phyloP scores from a whole-genome alignment of 208 protist species.

The Trypanosoma conorhini region DNA sequence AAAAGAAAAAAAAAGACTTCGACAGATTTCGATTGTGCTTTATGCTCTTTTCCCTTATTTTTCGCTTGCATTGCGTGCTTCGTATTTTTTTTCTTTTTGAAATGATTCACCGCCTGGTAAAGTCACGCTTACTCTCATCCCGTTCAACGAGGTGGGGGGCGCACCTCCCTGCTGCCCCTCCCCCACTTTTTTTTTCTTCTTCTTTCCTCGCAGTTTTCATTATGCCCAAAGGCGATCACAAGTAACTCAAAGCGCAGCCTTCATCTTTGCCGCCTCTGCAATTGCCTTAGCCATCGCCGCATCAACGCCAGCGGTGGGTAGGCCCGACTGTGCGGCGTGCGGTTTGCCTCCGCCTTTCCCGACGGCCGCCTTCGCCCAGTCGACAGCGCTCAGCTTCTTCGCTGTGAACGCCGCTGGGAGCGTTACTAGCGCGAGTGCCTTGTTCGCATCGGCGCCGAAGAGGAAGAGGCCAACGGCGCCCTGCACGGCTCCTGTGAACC shows the following conservation, averaged over 20 bases:
- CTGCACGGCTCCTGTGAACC: conserved; percentile 53
- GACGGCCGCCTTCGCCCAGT: conserved; percentile 80
- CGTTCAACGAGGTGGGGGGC: too few species aligned
- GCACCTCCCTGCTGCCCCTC: background rate
- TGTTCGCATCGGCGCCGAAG: conserved; percentile 62
- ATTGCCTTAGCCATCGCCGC: conserved; percentile 55
- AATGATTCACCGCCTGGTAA: too few species aligned
- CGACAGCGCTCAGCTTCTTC: conserved; percentile 83
- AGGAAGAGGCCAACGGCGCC: conserved; percentile 78
- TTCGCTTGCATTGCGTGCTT: too few species aligned
- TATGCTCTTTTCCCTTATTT: too few species aligned
- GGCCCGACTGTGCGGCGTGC: conserved; percentile 84
- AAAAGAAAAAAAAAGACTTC: too few species aligned
- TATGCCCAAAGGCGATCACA: background rate
- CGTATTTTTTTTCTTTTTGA: too few species aligned
- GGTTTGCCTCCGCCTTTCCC: conserved; percentile 93
- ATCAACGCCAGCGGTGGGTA: conserved; percentile 47
- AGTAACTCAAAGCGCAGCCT: conserved; percentile 26
- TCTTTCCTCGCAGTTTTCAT: too few species aligned
- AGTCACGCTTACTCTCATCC: too few species aligned
- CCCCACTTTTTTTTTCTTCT: background rate
- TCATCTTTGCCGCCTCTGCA: conserved; percentile 73
- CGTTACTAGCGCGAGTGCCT: conserved; percentile 70
- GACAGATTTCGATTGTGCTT: too few species aligned
- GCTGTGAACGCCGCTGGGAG: conserved; percentile 66